Conservation (phyloP, 2,329 filamentous ascomycete species). For the Colletotrichum sp. region DNA sequence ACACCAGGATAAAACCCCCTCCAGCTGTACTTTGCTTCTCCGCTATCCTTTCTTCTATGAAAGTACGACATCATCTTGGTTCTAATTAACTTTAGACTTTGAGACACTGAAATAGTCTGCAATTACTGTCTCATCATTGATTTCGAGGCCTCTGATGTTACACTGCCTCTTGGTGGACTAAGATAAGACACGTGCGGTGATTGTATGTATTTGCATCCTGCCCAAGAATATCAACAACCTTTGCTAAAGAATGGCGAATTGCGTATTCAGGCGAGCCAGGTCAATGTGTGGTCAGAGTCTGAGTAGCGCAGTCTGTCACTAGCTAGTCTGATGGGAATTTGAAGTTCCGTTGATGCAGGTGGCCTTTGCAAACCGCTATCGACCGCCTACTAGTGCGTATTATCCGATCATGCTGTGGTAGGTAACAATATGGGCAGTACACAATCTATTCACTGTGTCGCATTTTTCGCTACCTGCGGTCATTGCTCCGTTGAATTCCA, state of each 20-base stretch:
- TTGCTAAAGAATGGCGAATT: neutral
- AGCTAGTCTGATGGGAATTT: neutral
- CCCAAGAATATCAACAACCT: neutral
- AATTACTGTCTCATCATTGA: neutral
- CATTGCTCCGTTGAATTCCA: accelerated
- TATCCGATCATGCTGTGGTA: neutral
- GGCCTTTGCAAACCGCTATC: neutral
- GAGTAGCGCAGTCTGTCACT: neutral
- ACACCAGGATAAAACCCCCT: neutral
- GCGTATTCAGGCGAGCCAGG: neutral
- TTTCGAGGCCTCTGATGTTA: neutral
- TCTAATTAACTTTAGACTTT: neutral
- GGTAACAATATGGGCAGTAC: neutral
- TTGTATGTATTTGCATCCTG: neutral
- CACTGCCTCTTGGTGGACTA: neutral
- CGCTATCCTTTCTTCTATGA: neutral
- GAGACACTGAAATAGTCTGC: neutral
- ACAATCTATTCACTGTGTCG: neutral
- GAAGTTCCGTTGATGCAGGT: neutral
- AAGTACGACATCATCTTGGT: neutral
- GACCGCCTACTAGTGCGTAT: neutral
- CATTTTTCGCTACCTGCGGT: neutral
- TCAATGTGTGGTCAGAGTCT: neutral
- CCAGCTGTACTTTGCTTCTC: neutral
- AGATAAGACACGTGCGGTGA: neutral